Conservation (phyloP, 176 grass and related monocot species). For the Hordeum marinum region DNA sequence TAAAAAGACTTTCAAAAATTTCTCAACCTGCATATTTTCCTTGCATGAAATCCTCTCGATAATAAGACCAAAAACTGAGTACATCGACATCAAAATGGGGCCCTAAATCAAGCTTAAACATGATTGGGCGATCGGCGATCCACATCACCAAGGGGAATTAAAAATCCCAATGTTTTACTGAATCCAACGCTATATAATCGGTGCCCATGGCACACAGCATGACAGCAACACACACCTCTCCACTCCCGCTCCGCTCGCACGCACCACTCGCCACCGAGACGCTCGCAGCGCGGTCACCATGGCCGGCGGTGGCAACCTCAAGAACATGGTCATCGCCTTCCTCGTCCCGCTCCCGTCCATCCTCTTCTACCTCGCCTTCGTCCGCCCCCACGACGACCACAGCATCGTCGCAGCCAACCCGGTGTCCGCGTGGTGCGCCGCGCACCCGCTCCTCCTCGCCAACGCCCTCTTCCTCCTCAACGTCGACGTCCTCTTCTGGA, state of each 20-base stretch:
- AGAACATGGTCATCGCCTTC: constrained; percentile 61
- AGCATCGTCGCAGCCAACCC: not conserved
- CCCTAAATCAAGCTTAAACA: too few relatives aligned
- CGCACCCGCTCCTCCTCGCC: constrained; percentile 74
- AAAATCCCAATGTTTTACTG: too few relatives aligned
- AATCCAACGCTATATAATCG: not conserved
- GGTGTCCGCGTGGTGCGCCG: constrained; percentile 57
- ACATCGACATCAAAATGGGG: too few relatives aligned
- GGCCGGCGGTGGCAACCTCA: constrained; percentile 41
- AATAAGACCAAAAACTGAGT: too few relatives aligned
- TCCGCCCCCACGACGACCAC: not conserved
- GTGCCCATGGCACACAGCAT: not conserved
- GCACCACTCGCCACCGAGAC: not conserved
- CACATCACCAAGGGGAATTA: too few relatives aligned
- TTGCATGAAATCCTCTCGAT: too few relatives aligned
- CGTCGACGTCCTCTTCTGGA: constrained; percentile 92
- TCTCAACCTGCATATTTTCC: too few relatives aligned
- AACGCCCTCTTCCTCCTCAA: constrained; percentile 88
- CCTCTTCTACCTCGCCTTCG: constrained; percentile 72
- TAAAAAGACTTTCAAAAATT: too few relatives aligned
- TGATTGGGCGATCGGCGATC: too few relatives aligned
- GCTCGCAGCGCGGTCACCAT: not conserved
- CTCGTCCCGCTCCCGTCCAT: constrained; percentile 78
- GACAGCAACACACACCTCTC: not conserved
- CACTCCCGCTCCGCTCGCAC: too few relatives aligned